Evolutionary conservation across 352 stramenopile genomes (phyloP), one percentile per base, ranked within the genome.

Genomic region (Elongisporangium undulatum): DNA sequence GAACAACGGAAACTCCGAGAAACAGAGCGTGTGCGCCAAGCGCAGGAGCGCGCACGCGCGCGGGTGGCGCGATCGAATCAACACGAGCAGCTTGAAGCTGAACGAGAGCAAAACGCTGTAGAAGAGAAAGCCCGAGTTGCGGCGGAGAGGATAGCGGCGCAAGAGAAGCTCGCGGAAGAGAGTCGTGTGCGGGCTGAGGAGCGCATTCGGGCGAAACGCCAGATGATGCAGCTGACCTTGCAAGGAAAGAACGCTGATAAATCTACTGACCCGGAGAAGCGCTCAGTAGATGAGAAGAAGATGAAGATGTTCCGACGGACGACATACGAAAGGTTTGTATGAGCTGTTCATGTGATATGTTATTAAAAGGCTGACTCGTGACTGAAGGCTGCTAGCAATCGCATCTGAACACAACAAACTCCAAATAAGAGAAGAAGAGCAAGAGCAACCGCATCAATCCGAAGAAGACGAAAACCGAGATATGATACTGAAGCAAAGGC

Each of bases 31-130:
- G 72, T 87, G 23, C 75, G 76, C 0, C 80, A 90, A 9, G 79
- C 79, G 1, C 79, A 86, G 52, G 77, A 90, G 51, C 74, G 80
- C 16, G 80, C 79, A 16, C 68, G 71, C 6, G 79, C 79, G 0
- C 61, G 82, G 19, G 59, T 90, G 16, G 62, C 65, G 0, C 72
- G 75, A 17, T 68, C 66, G 1, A 85, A 79, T 23, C 77, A 85
- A 55, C 62, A 69, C 17, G 73, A 86, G 22, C 54, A 72, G 15
- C 52, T 72, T 16, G 59, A 72, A 2, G 51, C 63, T 15, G 60
- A 67, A 26, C 67, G 56, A 21, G 57, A 74, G 54, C 49, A 62
- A 6, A 67, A 75, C 23, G 41, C 49, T 2, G 53, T 52, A 6
- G 64, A 57, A 10, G 50, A 69, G 48, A 59, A 68, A 26, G 39